These are phyloP conservation scores for Zea mays DNA, from an alignment of 176 grass and related monocot species.

Conservation along the genomic window Zm-B73-REFERENCE-NAM-5.0 NC_050105.1:123277501-123278000, in stretches of 20 bases:
- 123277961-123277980: no score
- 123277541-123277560: slow-evolving; percentile 39
- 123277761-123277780: slow-evolving; percentile 27
- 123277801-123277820: slow-evolving; percentile 42
- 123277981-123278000: no score
- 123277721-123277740: slow-evolving; percentile 51
- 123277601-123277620: slow-evolving; percentile 41
- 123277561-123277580: slow-evolving; percentile 41
- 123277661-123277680: slow-evolving; percentile 40
- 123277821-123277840: slow-evolving; percentile 23
- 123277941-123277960: no score
- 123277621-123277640: slow-evolving; percentile 54
- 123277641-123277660: slow-evolving; percentile 50
- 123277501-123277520: slow-evolving; percentile 34
- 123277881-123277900: no score
- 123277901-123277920: no score
- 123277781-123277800: slow-evolving; percentile 45
- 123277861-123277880: no score
- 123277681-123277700: slow-evolving; percentile 49
- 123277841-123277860: background rate
- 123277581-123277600: slow-evolving; percentile 43
- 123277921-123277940: no score
- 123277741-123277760: slow-evolving; percentile 30
- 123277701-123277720: slow-evolving; percentile 47
- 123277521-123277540: slow-evolving; percentile 51